Percentiles rank a stretch among this genome's conserved stretches.
phyloP scores from a whole-genome alignment of 2,329 filamentous ascomycete species.

The Fonsecaea erecta region DNA sequence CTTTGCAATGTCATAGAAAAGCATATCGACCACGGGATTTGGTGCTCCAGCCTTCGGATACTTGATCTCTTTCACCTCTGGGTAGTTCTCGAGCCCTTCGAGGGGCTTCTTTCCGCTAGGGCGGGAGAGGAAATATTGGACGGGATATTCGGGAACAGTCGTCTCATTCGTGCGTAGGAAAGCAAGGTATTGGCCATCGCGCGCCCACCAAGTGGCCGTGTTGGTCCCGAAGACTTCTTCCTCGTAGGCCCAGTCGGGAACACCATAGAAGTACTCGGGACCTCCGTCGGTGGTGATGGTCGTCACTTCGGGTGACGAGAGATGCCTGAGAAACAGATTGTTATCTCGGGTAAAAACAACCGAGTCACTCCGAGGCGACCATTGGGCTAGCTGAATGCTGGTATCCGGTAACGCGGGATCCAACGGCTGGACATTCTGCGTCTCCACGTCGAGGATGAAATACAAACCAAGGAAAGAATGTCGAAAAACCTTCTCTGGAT shows the following conservation, averaged over 20 bases:
- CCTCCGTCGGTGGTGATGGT: constrained; percentile 88
- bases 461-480: constrained; percentile 86
- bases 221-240: constrained; percentile 80
- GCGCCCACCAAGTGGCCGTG: constrained; percentile 93
- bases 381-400: constrained; percentile 80
- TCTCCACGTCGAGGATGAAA: constrained; percentile 88
- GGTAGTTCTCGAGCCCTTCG: constrained; percentile 81
- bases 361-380: constrained; percentile 86
- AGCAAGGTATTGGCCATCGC: constrained; percentile 84
- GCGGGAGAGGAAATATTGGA: constrained; percentile 89
- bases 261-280: constrained; percentile 86
- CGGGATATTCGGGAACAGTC: constrained; percentile 83
- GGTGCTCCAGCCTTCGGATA: constrained; percentile 95
- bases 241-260: constrained; percentile 97
- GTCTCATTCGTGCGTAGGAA: constrained; percentile 95
- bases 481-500: constrained; percentile 78
- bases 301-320: constrained; percentile 63
- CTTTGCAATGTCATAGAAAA: constrained; percentile 83
- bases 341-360: constrained; percentile 90
- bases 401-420: constrained; percentile 69
- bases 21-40: constrained; percentile 85
- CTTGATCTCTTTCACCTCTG: constrained; percentile 89
- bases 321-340: constrained; percentile 80
- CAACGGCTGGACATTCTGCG: constrained; percentile 76
- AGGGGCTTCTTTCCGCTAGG: constrained; percentile 74